Conservation (phyloP, 768 basidiomycete genomes). For the Calocera cornea region DNA sequence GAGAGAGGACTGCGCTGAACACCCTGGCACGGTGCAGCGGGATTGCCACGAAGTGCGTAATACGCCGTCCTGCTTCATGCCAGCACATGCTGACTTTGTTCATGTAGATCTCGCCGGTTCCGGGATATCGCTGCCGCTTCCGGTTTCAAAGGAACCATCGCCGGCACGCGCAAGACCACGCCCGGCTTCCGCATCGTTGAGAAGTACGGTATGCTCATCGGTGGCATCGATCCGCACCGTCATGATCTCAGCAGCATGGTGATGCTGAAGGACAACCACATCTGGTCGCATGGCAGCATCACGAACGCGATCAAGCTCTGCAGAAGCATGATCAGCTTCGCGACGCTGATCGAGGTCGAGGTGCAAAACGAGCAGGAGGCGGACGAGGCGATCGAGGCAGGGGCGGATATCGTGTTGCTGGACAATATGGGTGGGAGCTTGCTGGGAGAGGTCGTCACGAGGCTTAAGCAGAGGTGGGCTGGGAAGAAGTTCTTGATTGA, state of each 20-base stretch:
- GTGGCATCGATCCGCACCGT: constrained; percentile 89
- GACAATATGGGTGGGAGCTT: constrained; percentile 79
- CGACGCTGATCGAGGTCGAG: constrained; percentile 83
- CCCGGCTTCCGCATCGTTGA: constrained; percentile 93
- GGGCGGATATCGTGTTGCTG: constrained; percentile 89
- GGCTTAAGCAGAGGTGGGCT: constrained; percentile 64
- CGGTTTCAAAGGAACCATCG: constrained; percentile 78
- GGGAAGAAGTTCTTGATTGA: constrained; percentile 82
- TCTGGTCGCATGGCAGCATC: constrained; percentile 93
- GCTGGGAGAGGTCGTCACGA: constrained; percentile 51
- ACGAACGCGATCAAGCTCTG: constrained; percentile 74
- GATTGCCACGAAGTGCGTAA: constrained; percentile 77
- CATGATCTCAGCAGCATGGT: constrained; percentile 98
- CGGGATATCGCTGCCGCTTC: constrained; percentile 61
- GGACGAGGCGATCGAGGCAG: constrained; percentile 92
- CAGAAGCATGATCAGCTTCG: constrained; percentile 84
- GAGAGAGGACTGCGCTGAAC: constrained; percentile 87
- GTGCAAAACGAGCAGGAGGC: constrained; percentile 80
- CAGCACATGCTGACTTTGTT: background rate
- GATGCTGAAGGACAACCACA: constrained; percentile 99
- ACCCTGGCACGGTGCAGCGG: constrained; percentile 90
- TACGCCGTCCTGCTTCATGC: background rate
- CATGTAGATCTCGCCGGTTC: constrained; percentile 60
- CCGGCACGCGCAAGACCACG: constrained; percentile 94
- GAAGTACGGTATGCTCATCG: constrained; percentile 97